Evolutionary conservation across 192 early-diverging fungal genomes (phyloP), one percentile per base, ranked within the genome.

Genomic region (Phycomyces blakesleeanus): DNA sequence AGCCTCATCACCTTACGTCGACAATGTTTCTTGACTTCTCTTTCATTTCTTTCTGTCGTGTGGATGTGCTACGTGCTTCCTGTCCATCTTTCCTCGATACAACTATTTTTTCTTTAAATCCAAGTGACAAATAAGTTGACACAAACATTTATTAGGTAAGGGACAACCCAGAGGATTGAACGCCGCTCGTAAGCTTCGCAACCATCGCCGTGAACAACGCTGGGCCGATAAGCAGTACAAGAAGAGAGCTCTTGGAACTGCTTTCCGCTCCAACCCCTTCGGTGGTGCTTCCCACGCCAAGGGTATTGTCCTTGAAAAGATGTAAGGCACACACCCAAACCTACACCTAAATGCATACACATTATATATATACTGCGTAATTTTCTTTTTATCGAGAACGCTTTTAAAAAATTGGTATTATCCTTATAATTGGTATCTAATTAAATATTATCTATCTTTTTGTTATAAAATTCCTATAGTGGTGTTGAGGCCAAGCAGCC

Each of bases 401-500:
- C n/a, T n/a, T n/a, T n/a, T n/a, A n/a, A n/a, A n/a, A n/a, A n/a
- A n/a, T n/a, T n/a, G n/a, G n/a, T n/a, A n/a, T n/a, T n/a, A n/a
- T n/a, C n/a, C n/a, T n/a, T n/a, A n/a, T n/a, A n/a, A n/a, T n/a
- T n/a, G n/a, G n/a, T n/a, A n/a, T n/a, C n/a, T n/a, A n/a, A n/a
- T 34, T 7, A 5, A 34, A 34, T 34, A 34, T 34, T 34, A 34
- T 34, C 29, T 7, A n/a, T n/a, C n/a, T n/a, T n/a, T n/a, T n/a
- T n/a, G n/a, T n/a, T n/a, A n/a, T n/a, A n/a, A n/a, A n/a, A n/a
- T n/a, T n/a, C n/a, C n/a, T n/a, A 54, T 68, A 91, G 89, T 82
- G 97, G 96, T 92, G 93, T 99, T 76, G 97, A 99, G 87, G 94
- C 97, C 80, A 99, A 99, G 83, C 97, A 99, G 83, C 97, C 97